Percentiles rank a stretch among this genome's conserved stretches.
Evolutionary conservation across 345 rosid genomes (phyloP).

Genomic region (Theobroma cacao): DNA sequence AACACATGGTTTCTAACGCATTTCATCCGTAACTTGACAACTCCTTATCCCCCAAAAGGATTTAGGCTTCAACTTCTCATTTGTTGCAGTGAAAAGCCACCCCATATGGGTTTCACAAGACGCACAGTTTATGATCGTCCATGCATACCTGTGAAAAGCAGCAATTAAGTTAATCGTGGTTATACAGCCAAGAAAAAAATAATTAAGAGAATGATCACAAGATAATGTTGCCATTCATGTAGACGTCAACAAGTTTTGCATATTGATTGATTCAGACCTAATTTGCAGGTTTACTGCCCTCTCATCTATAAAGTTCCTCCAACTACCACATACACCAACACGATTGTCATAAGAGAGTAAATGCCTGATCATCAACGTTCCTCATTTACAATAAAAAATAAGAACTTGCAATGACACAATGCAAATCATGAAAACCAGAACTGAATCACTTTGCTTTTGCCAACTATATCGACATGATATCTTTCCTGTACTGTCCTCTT

Average conservation of each 20-base stretch:
- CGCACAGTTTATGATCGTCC: constrained; percentile 62
- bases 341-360: neutral
- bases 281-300: neutral
- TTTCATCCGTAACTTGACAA: constrained; percentile 64
- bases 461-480: neutral
- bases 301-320: neutral
- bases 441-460: neutral
- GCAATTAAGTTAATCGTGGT: neutral
- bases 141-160: constrained; percentile 65
- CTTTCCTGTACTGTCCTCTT: neutral
- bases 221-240: neutral
- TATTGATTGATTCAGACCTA: neutral
- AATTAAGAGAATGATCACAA: neutral
- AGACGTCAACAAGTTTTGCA: neutral
- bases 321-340: neutral
- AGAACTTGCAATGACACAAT: neutral
- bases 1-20: neutral
- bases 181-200: neutral
- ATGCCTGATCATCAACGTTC: neutral
- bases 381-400: neutral
- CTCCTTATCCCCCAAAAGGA: constrained; percentile 90
- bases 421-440: neutral
- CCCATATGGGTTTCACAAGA: constrained; percentile 67
- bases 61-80: constrained; percentile 63
- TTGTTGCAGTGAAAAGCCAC: constrained; percentile 85